Conservation (phyloP, 108 stramenopile species). For the Cyclotella kingstonii region DNA sequence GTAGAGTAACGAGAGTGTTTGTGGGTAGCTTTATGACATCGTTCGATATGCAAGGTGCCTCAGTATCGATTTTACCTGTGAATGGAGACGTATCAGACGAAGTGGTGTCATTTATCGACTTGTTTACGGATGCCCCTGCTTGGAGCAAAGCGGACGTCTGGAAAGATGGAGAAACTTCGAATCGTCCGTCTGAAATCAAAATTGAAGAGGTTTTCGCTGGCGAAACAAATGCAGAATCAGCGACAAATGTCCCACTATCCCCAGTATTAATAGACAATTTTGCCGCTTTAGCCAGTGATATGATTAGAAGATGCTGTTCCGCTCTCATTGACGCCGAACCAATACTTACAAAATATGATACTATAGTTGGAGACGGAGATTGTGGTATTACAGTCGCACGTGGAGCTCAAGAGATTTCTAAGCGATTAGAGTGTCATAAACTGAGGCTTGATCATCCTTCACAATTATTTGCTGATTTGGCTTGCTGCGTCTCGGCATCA, state of each 20-base stretch:
- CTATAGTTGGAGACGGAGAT: constrained; percentile 97
- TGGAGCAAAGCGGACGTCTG: constrained; percentile 73
- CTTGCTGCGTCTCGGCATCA: constrained; percentile 76
- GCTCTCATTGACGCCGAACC: constrained; percentile 81
- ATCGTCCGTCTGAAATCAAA: constrained; percentile 53
- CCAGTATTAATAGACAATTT: constrained; percentile 51
- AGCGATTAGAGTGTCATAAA: constrained; percentile 48
- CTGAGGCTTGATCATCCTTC: constrained; percentile 58
- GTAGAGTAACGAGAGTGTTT: constrained; percentile 66
- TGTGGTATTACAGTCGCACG: constrained; percentile 95
- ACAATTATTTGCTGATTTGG: constrained; percentile 57
- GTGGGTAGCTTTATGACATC: constrained; percentile 94
- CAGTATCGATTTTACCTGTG: constrained; percentile 80
- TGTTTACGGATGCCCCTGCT: constrained; percentile 77
- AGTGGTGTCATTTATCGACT: constrained; percentile 72
- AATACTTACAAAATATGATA: constrained; percentile 80
- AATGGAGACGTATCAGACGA: constrained; percentile 33
- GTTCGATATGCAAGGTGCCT: constrained; percentile 96
- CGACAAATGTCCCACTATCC: constrained; percentile 24
- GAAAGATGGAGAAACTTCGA: constrained; percentile 8
- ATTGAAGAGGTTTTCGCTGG: constrained; percentile 50
- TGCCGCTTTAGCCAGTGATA: constrained; percentile 17
- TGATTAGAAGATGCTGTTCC: constrained; percentile 36
- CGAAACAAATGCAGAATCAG: constrained; percentile 5
- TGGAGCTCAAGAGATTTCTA: constrained; percentile 81